Evolutionary conservation across 1,284 basidiomycete species (phyloP).

Genomic region (Papiliotrema nemorosa): DNA sequence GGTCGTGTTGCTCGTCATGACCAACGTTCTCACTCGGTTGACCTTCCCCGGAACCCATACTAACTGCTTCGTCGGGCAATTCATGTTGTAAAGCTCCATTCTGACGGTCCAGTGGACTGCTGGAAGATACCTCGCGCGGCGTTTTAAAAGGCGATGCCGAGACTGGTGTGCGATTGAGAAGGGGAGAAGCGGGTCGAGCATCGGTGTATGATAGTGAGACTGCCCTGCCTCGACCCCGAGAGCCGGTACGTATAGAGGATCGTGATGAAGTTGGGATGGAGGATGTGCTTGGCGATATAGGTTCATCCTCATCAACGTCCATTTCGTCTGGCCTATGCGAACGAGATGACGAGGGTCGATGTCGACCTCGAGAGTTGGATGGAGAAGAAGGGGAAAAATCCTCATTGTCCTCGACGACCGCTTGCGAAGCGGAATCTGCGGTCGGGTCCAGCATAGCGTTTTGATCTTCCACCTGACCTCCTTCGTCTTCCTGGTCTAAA

Average conservation of each 20-base stretch:
- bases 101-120: not conserved
- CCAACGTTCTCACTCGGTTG: not conserved
- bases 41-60: not conserved
- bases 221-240: not conserved
- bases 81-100: not conserved
- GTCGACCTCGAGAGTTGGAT: not conserved
- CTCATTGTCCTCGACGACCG: not conserved
- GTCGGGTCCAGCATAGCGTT: conserved; percentile 6
- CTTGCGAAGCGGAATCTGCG: not conserved
- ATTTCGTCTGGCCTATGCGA: not conserved
- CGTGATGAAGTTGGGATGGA: conserved; percentile 21
- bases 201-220: conserved; percentile 4
- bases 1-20: not conserved
- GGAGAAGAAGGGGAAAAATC: not conserved
- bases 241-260: conserved; percentile 13
- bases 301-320: conserved; percentile 6
- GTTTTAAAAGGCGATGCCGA: not conserved
- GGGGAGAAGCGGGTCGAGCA: conserved; percentile 15
- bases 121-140: not conserved
- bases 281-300: conserved; percentile 16
- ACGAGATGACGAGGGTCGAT: not conserved
- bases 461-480: not conserved
- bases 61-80: not conserved
- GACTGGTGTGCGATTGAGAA: conserved; percentile 12
- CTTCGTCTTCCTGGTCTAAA: not conserved